Base-by-base conservation (phyloP, 108 stramenopile species). In the Cylindrotheca fusiformis region DNA sequence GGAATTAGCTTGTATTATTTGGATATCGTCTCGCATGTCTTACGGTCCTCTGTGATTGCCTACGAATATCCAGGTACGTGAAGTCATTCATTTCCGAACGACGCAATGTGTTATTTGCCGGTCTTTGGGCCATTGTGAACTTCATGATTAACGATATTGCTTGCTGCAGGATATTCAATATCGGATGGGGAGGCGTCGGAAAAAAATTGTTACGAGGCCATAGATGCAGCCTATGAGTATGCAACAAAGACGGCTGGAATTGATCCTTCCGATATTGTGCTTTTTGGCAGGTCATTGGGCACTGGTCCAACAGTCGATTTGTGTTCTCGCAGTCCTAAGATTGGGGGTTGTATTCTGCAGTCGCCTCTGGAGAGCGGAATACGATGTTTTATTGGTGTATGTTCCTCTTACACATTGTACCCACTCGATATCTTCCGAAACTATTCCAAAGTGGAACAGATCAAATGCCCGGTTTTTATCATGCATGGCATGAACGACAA, bases 241-340 rank as follows among this genome's bases (percentile, higher is more conserved):
- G 68, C 96, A 5, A 65, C 75, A 0, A 17, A 57, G 30, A 81
- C 76, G 6, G 53, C 81, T 29, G 63, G 81, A n/a, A 54, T 97
- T 10, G 69, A 82, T 26, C 88, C 96, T 12, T 80, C 85, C 57
- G 81, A 82, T 26, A 92, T 98, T 60, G 83, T 97, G 3, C 67
- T 98, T 44, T 95, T 95, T 63, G 93, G 92, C 19, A 60, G 93
- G 69, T 86, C 85, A 8, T 67, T 94, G 45, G 98, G 98, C 0
- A 84, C 85, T 2, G 98, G 98, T 3, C 98, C 98, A 3, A 89
- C 93, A 23, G 95, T 95, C 58, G 93, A 97, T 67, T 68, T 98
- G 51, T 95, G 94, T 19, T 55, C 30, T 22, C 50, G 63, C 26
- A 51, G 53, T 41, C 32, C 53, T 26, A n/a, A 47, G n/a, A 47